These are phyloP conservation scores for Scedosporium dehoogii DNA, from an alignment of 2,329 filamentous ascomycete species.

Conservation along the genomic window DNA sequence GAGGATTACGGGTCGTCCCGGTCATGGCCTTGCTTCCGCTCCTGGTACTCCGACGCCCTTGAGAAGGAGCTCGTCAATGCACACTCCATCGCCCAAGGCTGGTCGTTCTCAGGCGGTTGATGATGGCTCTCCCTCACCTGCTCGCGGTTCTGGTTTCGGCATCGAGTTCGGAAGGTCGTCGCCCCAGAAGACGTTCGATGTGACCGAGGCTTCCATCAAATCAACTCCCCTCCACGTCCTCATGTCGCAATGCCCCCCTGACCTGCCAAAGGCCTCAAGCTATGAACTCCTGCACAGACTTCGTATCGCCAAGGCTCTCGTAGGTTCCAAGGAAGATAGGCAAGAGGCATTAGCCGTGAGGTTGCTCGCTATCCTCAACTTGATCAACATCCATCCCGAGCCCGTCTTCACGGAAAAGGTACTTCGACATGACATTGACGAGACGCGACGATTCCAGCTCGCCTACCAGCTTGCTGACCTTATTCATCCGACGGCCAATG, in stretches of 20 bases:
- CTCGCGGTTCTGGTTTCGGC: conserved; percentile 27
- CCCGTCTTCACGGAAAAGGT: conserved; percentile 76
- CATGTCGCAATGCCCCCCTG: conserved; percentile 43
- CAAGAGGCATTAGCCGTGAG: conserved; percentile 72
- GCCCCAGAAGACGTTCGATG: conserved; percentile 51
- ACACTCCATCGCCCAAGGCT: conserved; percentile 2
- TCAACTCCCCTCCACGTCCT: conserved; percentile 47
- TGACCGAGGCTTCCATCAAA: conserved; percentile 47
- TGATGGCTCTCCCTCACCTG: conserved; percentile 5
- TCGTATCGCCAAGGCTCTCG: conserved; percentile 72
- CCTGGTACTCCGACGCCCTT: conserved; percentile 68
- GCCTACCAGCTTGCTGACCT: conserved; percentile 88
- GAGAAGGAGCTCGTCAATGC: conserved; percentile 16
- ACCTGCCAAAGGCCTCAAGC: conserved; percentile 61
- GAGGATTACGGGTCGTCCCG: not conserved
- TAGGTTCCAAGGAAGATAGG: conserved; percentile 53
- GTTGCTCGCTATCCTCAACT: conserved; percentile 77
- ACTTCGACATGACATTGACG: conserved; percentile 77
- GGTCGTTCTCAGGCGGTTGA: not conserved
- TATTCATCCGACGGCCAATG: conserved; percentile 70
- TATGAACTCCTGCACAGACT: conserved; percentile 83
- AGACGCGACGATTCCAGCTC: conserved; percentile 79
- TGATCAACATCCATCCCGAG: conserved; percentile 83
- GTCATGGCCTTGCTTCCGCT: conserved; percentile 25
- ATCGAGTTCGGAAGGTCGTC: conserved; percentile 22